Percentiles rank a stretch among this genome's conserved stretches.
These are phyloP conservation scores for Neurospora cerealis DNA, from an alignment of 495 filamentous ascomycete species.

Conservation along the genomic window DNA sequence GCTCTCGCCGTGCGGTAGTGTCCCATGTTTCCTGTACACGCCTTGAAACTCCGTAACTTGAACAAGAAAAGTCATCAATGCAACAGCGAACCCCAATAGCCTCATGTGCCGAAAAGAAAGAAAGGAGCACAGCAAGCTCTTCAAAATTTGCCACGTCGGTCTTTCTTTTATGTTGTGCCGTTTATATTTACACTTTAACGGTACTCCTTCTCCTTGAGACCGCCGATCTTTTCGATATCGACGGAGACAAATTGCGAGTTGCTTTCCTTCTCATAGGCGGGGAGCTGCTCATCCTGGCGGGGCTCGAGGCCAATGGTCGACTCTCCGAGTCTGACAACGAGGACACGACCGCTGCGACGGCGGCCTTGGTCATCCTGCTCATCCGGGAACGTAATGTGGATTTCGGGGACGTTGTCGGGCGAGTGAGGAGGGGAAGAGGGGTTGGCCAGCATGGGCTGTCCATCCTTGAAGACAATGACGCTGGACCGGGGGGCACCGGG, in stretches of 20 bases:
- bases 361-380: slow-evolving; percentile 84
- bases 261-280: slow-evolving; percentile 73
- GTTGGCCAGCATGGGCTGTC: slow-evolving; percentile 61
- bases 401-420: slow-evolving; percentile 77
- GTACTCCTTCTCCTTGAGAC: slow-evolving; percentile 79
- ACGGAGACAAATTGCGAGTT: slow-evolving; percentile 76
- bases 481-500: slow-evolving; percentile 64
- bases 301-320: slow-evolving; percentile 82
- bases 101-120: not conserved
- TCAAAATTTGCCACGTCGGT: not conserved
- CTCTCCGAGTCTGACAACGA: slow-evolving; percentile 90
- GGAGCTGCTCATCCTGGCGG: slow-evolving; percentile 65
- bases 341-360: slow-evolving; percentile 72
- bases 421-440: slow-evolving; percentile 66
- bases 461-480: slow-evolving; percentile 60
- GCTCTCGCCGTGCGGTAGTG: slow-evolving; percentile 12
- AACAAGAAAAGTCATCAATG: not conserved
- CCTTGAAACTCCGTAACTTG: slow-evolving; percentile 13
- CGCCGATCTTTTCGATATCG: slow-evolving; percentile 90
- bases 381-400: slow-evolving; percentile 96
- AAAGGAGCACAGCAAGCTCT: not conserved
- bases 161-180: not conserved
- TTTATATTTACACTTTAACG: slow-evolving; percentile 12
- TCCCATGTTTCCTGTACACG: slow-evolving; percentile 11
- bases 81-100: not conserved